Evolutionary conservation across 2,329 filamentous ascomycete species (phyloP).

Genomic region (Claviceps digitariae): DNA sequence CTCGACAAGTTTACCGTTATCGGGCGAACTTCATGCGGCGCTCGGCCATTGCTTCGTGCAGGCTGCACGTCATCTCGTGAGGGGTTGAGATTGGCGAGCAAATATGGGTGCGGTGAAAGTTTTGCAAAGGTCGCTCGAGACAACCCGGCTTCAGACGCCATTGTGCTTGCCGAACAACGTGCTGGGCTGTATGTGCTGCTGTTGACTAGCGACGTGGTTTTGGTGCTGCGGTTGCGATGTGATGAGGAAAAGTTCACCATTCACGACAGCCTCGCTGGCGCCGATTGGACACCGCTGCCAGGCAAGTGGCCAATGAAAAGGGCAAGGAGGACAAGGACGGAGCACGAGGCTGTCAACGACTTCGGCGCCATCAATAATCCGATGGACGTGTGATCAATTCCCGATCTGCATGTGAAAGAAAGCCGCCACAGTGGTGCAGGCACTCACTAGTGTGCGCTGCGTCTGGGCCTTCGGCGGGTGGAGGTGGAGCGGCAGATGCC

Average conservation of each 20-base stretch:
- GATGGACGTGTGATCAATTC: too few species aligned
- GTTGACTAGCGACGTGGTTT: neutral
- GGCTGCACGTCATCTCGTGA: constrained; percentile 32
- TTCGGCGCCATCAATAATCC: too few species aligned
- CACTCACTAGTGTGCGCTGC: too few species aligned
- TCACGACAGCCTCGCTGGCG: constrained; percentile 1
- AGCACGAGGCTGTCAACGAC: neutral
- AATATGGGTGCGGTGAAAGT: constrained; percentile 76
- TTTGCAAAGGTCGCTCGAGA: constrained; percentile 68
- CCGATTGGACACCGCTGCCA: neutral
- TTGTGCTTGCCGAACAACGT: neutral
- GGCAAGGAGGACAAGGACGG: neutral
- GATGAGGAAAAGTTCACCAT: constrained; percentile 1
- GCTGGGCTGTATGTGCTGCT: neutral
- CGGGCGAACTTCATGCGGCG: constrained; percentile 52
- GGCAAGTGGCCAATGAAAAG: neutral
- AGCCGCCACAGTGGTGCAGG: too few species aligned
- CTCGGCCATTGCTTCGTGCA: constrained; percentile 69
- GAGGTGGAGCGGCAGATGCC: neutral
- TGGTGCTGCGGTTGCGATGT: neutral
- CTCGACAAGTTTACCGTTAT: constrained; percentile 73
- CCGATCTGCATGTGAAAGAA: too few species aligned
- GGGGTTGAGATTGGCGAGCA: constrained; percentile 74
- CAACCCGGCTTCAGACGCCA: constrained; percentile 26
- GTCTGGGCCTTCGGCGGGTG: neutral